A percentile compares a stretch with the other conserved stretches of the same genome.
These are phyloP conservation scores for Pythium monospermum DNA, from an alignment of 352 stramenopile genomes.

Conservation along the genomic window DNA sequence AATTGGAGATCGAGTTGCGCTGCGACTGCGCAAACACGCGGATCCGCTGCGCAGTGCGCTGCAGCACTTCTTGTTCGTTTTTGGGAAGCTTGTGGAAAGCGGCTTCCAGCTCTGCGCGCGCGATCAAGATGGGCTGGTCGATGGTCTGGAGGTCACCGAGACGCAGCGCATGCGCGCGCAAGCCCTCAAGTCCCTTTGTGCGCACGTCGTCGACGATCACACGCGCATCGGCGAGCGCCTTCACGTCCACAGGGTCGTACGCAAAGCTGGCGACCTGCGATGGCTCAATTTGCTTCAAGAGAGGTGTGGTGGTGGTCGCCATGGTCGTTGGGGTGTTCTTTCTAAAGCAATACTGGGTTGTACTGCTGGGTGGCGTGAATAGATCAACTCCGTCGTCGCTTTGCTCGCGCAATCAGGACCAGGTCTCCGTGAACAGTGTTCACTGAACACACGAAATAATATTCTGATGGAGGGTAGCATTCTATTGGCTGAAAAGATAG, in stretches of 20 bases:
- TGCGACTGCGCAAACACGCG: constrained; percentile 93
- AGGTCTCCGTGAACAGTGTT: too few relatives aligned
- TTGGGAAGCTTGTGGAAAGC: constrained; percentile 78
- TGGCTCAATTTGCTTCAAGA: constrained; percentile 67
- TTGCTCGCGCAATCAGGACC: too few relatives aligned
- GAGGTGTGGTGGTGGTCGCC: constrained; percentile 19
- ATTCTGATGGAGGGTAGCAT: too few relatives aligned
- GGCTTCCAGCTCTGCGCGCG: constrained; percentile 57
- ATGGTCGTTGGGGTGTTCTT: constrained; percentile 21
- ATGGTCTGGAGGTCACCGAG: constrained; percentile 55
- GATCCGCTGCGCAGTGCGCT: constrained; percentile 89
- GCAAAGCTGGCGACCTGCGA: constrained; percentile 67
- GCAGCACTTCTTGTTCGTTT: constrained; percentile 75
- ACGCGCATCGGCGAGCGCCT: constrained; percentile 54
- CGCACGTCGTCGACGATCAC: constrained; percentile 71
- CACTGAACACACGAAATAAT: too few relatives aligned
- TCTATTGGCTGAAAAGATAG: too few relatives aligned
- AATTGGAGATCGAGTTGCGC: constrained; percentile 88
- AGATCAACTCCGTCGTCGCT: too few relatives aligned
- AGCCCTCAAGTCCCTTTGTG: constrained; percentile 31
- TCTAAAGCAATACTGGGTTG: too few relatives aligned
- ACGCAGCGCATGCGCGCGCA: constrained; percentile 53
- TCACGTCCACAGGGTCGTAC: constrained; percentile 71
- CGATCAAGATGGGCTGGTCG: constrained; percentile 45
- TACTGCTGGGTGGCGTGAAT: too few relatives aligned